Evolutionary conservation across 2,329 filamentous ascomycete species (phyloP).

Genomic region (Pseudopyricularia javanii): DNA sequence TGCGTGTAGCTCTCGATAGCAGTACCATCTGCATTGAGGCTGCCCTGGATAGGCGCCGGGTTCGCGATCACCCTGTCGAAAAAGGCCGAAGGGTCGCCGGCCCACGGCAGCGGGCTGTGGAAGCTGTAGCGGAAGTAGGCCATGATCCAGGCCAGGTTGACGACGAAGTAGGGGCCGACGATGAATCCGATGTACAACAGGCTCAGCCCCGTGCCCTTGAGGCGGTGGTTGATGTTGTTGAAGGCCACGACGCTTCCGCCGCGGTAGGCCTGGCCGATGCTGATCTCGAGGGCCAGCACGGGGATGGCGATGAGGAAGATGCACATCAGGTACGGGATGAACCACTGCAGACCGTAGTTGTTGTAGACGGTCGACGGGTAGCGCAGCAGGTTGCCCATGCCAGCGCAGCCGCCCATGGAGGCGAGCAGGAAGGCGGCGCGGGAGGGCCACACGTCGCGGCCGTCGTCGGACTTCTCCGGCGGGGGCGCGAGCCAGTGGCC

Average conservation of each 20-base stretch:
- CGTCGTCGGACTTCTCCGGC: constrained; percentile 22
- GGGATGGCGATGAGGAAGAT: constrained; percentile 44
- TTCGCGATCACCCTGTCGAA: constrained; percentile 37
- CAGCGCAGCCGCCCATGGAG: constrained; percentile 45
- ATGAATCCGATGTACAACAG: constrained; percentile 39
- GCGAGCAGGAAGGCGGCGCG: constrained; percentile 42
- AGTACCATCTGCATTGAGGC: constrained; percentile 21
- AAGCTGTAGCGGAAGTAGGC: constrained; percentile 45
- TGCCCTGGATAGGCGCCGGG: constrained; percentile 25
- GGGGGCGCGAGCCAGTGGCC: constrained; percentile 21
- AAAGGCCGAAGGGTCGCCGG: constrained; percentile 34
- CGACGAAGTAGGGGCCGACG: constrained; percentile 44
- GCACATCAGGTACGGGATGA: constrained; percentile 42
- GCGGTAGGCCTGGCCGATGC: constrained; percentile 56
- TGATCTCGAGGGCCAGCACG: constrained; percentile 43
- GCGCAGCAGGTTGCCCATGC: constrained; percentile 44
- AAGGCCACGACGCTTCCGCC: constrained; percentile 42
- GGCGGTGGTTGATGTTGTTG: constrained; percentile 36
- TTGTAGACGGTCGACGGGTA: constrained; percentile 48
- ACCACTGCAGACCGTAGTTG: constrained; percentile 48
- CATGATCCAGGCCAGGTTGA: constrained; percentile 47
- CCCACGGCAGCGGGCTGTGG: constrained; percentile 40
- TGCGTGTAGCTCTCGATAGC: constrained; percentile 27
- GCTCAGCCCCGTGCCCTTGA: constrained; percentile 41
- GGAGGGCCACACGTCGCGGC: constrained; percentile 41